A percentile compares a stretch with the other conserved stretches of the same genome.
These are phyloP conservation scores for Penicillium cinerascens DNA, from an alignment of 495 filamentous ascomycete species.

Conservation along the genomic window DNA sequence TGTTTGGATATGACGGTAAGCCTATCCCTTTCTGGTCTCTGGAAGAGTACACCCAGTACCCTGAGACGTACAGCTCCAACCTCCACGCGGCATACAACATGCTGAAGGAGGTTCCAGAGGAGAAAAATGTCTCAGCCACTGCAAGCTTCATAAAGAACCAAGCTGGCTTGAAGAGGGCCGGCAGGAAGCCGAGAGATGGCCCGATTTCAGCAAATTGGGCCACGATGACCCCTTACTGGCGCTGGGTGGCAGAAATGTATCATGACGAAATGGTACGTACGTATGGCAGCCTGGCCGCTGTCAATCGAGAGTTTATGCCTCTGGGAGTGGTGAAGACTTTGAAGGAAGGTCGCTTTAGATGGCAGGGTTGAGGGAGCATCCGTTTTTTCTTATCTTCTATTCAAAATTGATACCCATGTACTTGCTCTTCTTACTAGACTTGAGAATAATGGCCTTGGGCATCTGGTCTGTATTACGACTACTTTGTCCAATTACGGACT, in stretches of 20 bases:
- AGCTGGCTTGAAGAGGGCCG: slow-evolving; percentile 20
- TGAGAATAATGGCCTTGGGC: too few species aligned
- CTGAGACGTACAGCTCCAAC: slow-evolving; percentile 42
- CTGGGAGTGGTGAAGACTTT: slow-evolving; percentile 64
- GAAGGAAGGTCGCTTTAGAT: slow-evolving; percentile 55
- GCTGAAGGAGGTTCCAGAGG: slow-evolving; percentile 37
- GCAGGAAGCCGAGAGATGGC: slow-evolving; percentile 4
- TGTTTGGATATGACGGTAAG: slow-evolving; percentile 19
- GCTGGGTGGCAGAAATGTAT: slow-evolving; percentile 60
- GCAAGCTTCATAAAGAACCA: slow-evolving; percentile 23
- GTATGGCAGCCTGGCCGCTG: slow-evolving; percentile 62
- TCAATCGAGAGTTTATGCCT: slow-evolving; percentile 58
- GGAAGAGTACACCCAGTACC: slow-evolving; percentile 49
- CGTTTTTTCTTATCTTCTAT: background rate
- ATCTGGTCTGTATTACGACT: too few species aligned
- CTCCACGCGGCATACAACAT: slow-evolving; percentile 34
- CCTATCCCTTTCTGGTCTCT: slow-evolving; percentile 47
- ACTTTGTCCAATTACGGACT: too few species aligned
- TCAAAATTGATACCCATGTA: background rate
- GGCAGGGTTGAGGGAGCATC: slow-evolving; percentile 44
- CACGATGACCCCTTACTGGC: slow-evolving; percentile 56
- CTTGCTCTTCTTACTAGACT: too few species aligned
- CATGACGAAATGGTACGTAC: slow-evolving; percentile 53
- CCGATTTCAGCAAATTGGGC: slow-evolving; percentile 32
- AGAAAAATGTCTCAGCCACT: slow-evolving; percentile 32